phyloP scores from a whole-genome alignment of 1,284 basidiomycete genomes.

The Pascua guehoae region DNA sequence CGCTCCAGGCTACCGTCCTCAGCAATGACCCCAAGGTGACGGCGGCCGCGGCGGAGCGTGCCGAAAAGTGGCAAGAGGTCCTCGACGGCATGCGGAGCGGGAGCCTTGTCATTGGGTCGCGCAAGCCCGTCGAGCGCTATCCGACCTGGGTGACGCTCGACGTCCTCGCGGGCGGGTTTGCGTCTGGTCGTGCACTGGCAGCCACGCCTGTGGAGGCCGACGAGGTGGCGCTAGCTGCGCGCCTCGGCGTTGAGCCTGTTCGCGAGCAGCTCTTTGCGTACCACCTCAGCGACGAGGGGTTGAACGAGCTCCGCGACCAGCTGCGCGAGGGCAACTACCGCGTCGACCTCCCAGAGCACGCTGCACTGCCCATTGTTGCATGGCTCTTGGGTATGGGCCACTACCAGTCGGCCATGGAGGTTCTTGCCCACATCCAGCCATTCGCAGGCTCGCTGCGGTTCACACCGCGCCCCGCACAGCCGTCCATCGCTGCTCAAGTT shows the following conservation, averaged over 20 bases:
- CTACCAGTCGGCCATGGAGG: not conserved
- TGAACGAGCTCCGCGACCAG: not conserved
- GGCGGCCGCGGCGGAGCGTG: slow-evolving; percentile 1
- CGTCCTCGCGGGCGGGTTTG: slow-evolving; percentile 3
- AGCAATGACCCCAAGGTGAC: not conserved
- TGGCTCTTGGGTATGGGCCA: slow-evolving; percentile 4
- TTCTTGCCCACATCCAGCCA: slow-evolving; percentile 4
- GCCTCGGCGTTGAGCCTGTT: not conserved
- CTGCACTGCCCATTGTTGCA: slow-evolving; percentile 4
- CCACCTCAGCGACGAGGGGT: slow-evolving; percentile 5
- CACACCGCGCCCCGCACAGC: not conserved
- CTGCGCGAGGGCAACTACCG: slow-evolving; percentile 5
- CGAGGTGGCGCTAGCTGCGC: slow-evolving; percentile 2
- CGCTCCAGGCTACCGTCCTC: not conserved
- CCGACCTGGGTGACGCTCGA: slow-evolving; percentile 9
- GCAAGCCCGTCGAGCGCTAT: not conserved
- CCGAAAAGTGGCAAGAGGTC: not conserved
- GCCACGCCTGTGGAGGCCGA: not conserved
- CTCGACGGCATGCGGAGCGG: slow-evolving; percentile 3
- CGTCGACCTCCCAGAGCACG: slow-evolving; percentile 1
- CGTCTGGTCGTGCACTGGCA: slow-evolving; percentile 1
- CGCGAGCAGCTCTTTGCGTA: slow-evolving; percentile 4
- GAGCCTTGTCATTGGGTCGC: slow-evolving; percentile 2
- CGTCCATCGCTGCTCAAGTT: not conserved
- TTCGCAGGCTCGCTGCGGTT: slow-evolving; percentile 6